A percentile compares a stretch with the other conserved stretches of the same genome.
These are phyloP conservation scores for Zygnema circumcarinatum DNA, from an alignment of 139 green algal species.

Conservation along the genomic window DNA sequence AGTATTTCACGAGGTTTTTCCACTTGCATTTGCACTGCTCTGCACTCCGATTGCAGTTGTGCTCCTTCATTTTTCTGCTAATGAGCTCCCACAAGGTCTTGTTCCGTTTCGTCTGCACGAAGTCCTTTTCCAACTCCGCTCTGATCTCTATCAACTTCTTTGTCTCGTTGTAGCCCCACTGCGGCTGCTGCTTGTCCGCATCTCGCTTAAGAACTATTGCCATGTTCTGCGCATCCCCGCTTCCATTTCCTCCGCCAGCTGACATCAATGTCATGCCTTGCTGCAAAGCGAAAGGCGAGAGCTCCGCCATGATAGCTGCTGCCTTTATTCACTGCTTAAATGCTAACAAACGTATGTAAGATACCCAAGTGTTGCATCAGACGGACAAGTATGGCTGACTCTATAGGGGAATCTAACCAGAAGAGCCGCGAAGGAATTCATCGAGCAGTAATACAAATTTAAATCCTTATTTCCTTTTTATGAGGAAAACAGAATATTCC, in stretches of 20 bases:
- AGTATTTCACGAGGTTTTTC: slow-evolving; percentile 54
- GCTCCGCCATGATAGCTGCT: neutral
- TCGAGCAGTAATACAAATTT: no score
- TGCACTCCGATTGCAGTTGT: slow-evolving; percentile 22
- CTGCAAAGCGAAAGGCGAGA: neutral
- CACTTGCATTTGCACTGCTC: slow-evolving; percentile 59
- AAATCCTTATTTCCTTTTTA: no score
- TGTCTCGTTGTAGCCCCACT: slow-evolving; percentile 56
- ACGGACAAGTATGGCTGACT: no score
- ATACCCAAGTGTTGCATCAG: no score
- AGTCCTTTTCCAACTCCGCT: slow-evolving; percentile 35
- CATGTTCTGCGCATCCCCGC: no score
- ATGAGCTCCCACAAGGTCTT: slow-evolving; percentile 55
- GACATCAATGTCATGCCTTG: no score
- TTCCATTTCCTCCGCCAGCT: no score
- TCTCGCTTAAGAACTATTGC: neutral
- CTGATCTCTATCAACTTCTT: slow-evolving; percentile 46
- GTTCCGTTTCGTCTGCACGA: slow-evolving; percentile 13
- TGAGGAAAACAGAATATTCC: no score
- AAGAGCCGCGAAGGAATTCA: no score
- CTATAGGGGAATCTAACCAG: no score
- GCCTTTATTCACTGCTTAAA: no score
- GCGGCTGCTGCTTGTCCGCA: slow-evolving; percentile 10
- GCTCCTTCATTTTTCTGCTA: slow-evolving; percentile 45
- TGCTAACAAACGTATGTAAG: no score